phyloP scores from a whole-genome alignment of 169 alveolate species.

The Plasmodium adleri region DNA sequence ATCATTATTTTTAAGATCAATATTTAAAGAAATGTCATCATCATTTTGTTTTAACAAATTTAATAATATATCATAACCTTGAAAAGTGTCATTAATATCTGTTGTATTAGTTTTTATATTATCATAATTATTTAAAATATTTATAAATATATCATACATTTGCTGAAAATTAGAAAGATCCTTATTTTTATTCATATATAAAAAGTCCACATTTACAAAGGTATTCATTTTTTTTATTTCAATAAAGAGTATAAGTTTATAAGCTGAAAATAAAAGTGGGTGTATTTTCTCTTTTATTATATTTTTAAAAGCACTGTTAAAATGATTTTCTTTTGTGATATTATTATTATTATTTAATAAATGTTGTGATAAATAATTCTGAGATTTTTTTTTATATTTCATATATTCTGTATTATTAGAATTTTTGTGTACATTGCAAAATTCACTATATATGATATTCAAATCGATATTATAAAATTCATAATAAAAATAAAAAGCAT shows the following conservation, averaged over 20 bases:
- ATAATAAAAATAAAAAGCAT: constrained; percentile 63
- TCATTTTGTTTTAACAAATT: not conserved
- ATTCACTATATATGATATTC: constrained; percentile 12
- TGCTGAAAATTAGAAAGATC: constrained; percentile 6
- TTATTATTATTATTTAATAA: not conserved
- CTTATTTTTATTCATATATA: not conserved
- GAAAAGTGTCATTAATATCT: not conserved
- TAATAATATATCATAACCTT: not conserved
- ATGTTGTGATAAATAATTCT: constrained; percentile 11
- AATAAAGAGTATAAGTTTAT: constrained; percentile 56
- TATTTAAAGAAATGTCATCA: too few species aligned
- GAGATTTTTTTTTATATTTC: constrained; percentile 19
- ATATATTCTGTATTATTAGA: not conserved
- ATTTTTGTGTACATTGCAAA: constrained; percentile 19
- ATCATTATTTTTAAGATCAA: too few species aligned
- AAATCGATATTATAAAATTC: constrained; percentile 47
- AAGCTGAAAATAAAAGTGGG: constrained; percentile 45
- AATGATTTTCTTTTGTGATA: constrained; percentile 12
- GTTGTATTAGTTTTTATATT: not conserved
- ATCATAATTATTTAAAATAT: constrained; percentile 11
- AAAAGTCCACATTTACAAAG: constrained; percentile 19
- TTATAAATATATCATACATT: constrained; percentile 23
- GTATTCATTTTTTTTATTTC: constrained; percentile 58
- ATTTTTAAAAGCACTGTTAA: constrained; percentile 49
- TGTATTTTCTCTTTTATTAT: constrained; percentile 56